Percentiles rank a stretch among this genome's conserved stretches.
These are phyloP conservation scores for Ambispora gerdemannii DNA, from an alignment of 192 early-diverging fungal species.

Conservation along the genomic window DNA sequence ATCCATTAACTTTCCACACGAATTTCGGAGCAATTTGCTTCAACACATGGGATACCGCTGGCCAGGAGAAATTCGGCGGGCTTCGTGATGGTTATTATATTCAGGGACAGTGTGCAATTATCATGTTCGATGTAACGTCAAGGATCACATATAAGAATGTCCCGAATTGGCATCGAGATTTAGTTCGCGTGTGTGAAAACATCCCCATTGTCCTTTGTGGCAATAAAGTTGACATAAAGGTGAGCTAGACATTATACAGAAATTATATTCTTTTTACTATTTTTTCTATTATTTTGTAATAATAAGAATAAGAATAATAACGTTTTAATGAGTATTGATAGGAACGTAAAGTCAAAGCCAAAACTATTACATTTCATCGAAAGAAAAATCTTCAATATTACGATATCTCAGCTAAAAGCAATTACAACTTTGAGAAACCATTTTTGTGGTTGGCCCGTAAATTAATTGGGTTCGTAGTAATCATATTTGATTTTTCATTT, in stretches of 20 bases:
- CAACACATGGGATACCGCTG: constrained; percentile 99
- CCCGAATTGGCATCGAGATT: constrained; percentile 99
- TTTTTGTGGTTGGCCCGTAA: constrained; percentile 99
- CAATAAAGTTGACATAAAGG: constrained; percentile 99
- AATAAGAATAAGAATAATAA: too few relatives aligned
- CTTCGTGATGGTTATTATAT: constrained; percentile 99
- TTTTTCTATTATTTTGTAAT: constrained; percentile 2
- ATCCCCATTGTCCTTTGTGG: constrained; percentile 99
- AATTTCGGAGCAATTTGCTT: constrained; percentile 96
- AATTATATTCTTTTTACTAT: background rate
- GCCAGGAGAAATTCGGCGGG: constrained; percentile 99
- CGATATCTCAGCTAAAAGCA: constrained; percentile 99
- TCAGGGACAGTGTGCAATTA: constrained; percentile 98
- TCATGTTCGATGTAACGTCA: constrained; percentile 99
- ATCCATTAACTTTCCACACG: constrained; percentile 96
- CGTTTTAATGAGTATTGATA: constrained; percentile 28
- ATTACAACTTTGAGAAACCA: constrained; percentile 99
- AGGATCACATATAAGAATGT: constrained; percentile 99
- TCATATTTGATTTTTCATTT: background rate
- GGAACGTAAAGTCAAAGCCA: constrained; percentile 99
- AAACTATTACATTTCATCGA: constrained; percentile 99
- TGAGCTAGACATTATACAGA: constrained; percentile 22
- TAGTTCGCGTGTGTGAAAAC: constrained; percentile 99
- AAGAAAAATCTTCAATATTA: constrained; percentile 99
- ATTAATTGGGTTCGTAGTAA: constrained; percentile 66